Evolutionary conservation across 208 protist species (phyloP).

Genomic region (Leptomonas pyrrhocoris): DNA sequence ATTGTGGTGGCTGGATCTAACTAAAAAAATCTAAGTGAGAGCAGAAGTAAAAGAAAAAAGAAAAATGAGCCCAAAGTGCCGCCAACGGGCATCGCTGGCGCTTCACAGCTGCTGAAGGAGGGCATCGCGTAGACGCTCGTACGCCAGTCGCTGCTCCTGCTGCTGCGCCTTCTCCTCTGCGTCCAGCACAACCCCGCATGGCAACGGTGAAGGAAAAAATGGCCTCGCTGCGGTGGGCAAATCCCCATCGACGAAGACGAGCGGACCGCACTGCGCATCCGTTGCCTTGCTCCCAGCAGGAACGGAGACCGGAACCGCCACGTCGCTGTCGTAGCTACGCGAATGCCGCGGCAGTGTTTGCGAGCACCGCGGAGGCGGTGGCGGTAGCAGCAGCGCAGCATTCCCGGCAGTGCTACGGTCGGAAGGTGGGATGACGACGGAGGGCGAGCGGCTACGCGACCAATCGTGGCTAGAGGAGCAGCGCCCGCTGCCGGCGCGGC

Average conservation of each 20-base stretch:
- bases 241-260: not conserved
- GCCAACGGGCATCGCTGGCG: not conserved
- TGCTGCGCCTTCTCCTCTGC: conserved; percentile 7
- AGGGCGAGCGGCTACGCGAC: conserved; percentile 19
- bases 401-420: not conserved
- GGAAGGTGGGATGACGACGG: conserved; percentile 13
- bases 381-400: not conserved
- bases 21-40: no score
- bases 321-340: conserved; percentile 26
- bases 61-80: not conserved
- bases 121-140: conserved; percentile 30
- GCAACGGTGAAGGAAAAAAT: not conserved
- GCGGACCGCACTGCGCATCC: not conserved
- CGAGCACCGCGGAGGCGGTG: conserved; percentile 29
- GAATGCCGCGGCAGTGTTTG: conserved; percentile 31
- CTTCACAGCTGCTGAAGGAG: conserved; percentile 31
- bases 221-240: not conserved
- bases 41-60: not conserved
- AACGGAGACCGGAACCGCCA: not conserved
- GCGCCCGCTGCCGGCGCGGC: not conserved
- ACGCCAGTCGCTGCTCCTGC: conserved; percentile 7
- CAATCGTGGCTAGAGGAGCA: not conserved
- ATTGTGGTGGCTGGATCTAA: no score
- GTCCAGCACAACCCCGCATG: not conserved
- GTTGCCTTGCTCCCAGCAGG: not conserved